Conservation (phyloP, 345 rosid genomes). For the Sisymbrium altissimum region DNA sequence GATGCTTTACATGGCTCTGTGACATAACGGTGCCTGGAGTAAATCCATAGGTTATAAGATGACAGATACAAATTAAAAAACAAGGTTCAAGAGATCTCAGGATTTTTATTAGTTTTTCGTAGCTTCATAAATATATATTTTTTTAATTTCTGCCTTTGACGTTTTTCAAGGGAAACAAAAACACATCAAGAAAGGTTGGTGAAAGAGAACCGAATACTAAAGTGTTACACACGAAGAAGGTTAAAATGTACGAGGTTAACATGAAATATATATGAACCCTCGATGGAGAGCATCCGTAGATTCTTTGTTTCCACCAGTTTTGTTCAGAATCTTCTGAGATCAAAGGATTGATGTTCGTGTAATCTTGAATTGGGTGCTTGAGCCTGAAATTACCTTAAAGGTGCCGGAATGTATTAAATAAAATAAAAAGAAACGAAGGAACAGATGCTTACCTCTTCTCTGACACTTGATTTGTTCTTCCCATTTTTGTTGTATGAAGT, state of each 20-base stretch:
- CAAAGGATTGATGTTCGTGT: background rate
- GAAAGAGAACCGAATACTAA: background rate
- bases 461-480: conserved; percentile 1
- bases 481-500: background rate
- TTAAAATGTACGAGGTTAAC: conserved; percentile 16
- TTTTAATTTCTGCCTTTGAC: no score
- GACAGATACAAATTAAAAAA: background rate
- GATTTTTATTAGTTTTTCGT: no score
- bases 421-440: background rate
- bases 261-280: conserved; percentile 1
- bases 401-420: background rate
- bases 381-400: background rate
- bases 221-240: conserved; percentile 19
- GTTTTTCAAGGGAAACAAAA: background rate
- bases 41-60: background rate
- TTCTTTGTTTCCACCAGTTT: background rate
- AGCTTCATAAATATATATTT: no score
- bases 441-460: conserved; percentile 31
- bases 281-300: background rate
- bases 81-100: background rate
- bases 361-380: background rate
- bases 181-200: background rate
- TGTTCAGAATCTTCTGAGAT: background rate
- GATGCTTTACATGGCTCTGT: conserved; percentile 7
- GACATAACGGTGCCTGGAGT: background rate